Evolutionary conservation across 2,329 filamentous ascomycete species (phyloP).

Genomic region (Aspergillus felis): DNA sequence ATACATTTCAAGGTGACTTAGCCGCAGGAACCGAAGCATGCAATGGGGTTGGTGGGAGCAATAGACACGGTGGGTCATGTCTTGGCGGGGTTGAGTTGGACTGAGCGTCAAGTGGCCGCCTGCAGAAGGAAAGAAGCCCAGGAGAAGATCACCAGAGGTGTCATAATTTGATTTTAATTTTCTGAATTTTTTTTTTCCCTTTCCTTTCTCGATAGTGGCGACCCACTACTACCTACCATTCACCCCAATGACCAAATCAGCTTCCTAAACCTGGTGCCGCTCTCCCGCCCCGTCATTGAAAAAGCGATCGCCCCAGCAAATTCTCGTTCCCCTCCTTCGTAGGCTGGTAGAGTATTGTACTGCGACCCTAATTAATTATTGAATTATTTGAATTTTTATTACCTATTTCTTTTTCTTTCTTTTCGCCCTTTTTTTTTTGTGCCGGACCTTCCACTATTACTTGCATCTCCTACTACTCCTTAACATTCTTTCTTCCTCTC

Average conservation of each 20-base stretch:
- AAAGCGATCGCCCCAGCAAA: constrained; percentile 6
- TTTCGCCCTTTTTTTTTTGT: constrained; percentile 19
- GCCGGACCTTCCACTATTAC: constrained; percentile 11
- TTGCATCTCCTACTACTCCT: neutral
- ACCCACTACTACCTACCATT: constrained; percentile 1
- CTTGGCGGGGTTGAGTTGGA: constrained; percentile 20
- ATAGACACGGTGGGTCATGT: constrained; percentile 12
- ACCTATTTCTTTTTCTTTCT: constrained; percentile 12
- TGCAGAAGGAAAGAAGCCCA: constrained; percentile 19
- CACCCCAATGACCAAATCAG: constrained; percentile 5
- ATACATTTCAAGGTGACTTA: constrained; percentile 14
- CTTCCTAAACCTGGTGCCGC: constrained; percentile 12
- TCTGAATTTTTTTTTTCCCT: constrained; percentile 1
- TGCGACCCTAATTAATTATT: neutral
- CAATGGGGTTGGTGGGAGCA: constrained; percentile 14
- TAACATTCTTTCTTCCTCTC: constrained; percentile 5
- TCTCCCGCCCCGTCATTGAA: constrained; percentile 11
- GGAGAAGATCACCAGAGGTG: constrained; percentile 16
- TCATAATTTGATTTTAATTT: constrained; percentile 2
- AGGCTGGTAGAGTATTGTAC: neutral
- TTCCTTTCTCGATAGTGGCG: constrained; percentile 6
- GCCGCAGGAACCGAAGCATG: constrained; percentile 24
- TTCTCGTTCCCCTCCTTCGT: constrained; percentile 1
- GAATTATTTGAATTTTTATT: neutral
- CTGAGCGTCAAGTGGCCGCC: constrained; percentile 14